A percentile compares a stretch with the other conserved stretches of the same genome.
Evolutionary conservation across 805 yeast species (phyloP).

Genomic region (Cyberlindnera nakhonratchasimensis): DNA sequence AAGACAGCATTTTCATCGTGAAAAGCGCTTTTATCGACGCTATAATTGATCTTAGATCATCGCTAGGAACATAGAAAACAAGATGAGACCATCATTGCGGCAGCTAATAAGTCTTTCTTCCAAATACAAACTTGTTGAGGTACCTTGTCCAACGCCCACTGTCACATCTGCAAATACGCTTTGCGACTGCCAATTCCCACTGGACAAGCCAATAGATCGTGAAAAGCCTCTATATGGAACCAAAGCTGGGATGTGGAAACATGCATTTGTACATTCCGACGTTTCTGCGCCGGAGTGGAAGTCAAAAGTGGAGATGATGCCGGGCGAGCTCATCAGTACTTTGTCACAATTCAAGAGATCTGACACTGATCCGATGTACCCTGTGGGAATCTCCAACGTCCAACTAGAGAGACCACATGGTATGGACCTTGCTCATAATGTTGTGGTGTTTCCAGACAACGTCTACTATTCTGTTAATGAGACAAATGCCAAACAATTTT

Average conservation of each 20-base stretch:
- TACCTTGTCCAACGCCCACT: conserved; percentile 18
- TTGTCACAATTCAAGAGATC: conserved; percentile 35
- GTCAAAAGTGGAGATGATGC: conserved; percentile 45
- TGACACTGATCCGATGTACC: conserved; percentile 41
- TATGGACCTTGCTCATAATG: conserved; percentile 20
- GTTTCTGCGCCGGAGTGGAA: conserved; percentile 35
- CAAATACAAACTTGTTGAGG: conserved; percentile 20
- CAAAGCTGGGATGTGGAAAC: conserved; percentile 50
- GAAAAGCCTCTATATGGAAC: conserved; percentile 43
- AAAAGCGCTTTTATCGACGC: too few species aligned
- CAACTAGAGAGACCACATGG: conserved; percentile 25
- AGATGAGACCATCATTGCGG: conserved; percentile 15
- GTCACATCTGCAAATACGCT: conserved; percentile 33
- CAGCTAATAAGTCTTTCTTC: conserved; percentile 11
- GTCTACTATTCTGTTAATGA: conserved; percentile 27
- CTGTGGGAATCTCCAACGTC: conserved; percentile 49
- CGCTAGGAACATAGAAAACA: neutral
- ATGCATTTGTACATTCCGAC: conserved; percentile 50
- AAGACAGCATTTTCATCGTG: too few species aligned
- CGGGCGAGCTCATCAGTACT: conserved; percentile 41
- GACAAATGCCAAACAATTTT: conserved; percentile 32
- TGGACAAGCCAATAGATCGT: conserved; percentile 39
- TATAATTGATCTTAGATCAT: too few species aligned
- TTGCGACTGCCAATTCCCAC: conserved; percentile 47
- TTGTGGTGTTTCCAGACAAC: conserved; percentile 55